These are phyloP conservation scores for Aureobasidium sp. DNA, from an alignment of 2,329 filamentous ascomycete species.

Conservation along the genomic window DNA sequence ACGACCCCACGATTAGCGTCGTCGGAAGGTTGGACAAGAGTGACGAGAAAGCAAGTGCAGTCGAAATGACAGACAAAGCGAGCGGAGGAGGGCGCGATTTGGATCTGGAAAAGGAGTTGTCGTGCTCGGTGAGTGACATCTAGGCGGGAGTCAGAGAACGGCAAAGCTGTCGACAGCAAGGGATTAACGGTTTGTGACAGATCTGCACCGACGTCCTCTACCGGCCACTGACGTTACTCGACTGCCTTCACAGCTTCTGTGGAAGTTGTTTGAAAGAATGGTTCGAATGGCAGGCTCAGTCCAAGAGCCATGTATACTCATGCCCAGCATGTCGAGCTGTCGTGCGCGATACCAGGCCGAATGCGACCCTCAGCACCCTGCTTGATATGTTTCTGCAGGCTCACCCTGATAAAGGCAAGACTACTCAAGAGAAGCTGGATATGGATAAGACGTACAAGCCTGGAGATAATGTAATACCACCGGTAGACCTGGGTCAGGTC, in stretches of 20 bases:
- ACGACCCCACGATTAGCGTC: conserved; percentile 8
- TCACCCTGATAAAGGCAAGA: conserved; percentile 68
- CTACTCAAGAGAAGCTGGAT: conserved; percentile 66
- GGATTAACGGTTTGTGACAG: conserved; percentile 38
- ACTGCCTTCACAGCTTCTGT: conserved; percentile 65
- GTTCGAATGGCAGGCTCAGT: conserved; percentile 73
- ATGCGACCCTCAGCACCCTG: conserved; percentile 82
- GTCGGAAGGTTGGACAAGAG: neutral
- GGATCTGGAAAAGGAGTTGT: conserved; percentile 88
- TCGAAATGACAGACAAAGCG: conserved; percentile 4
- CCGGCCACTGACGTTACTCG: conserved; percentile 34
- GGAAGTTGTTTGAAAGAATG: conserved; percentile 92
- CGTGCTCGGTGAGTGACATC: conserved; percentile 69
- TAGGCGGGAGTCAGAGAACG: neutral
- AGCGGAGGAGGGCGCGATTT: conserved; percentile 31
- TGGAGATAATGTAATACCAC: conserved; percentile 72
- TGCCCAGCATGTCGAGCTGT: conserved; percentile 86
- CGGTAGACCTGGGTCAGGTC: conserved; percentile 47
- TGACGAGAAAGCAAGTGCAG: neutral
- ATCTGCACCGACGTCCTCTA: conserved; percentile 77
- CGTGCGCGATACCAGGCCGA: conserved; percentile 80
- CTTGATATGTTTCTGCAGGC: conserved; percentile 80
- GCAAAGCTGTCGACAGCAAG: neutral
- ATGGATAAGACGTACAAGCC: conserved; percentile 69
- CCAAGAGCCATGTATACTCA: conserved; percentile 59